Evolutionary conservation across 306 rosid genomes (phyloP), one percentile per base, ranked within the genome.

Genomic region (Vachellia collinsii): DNA sequence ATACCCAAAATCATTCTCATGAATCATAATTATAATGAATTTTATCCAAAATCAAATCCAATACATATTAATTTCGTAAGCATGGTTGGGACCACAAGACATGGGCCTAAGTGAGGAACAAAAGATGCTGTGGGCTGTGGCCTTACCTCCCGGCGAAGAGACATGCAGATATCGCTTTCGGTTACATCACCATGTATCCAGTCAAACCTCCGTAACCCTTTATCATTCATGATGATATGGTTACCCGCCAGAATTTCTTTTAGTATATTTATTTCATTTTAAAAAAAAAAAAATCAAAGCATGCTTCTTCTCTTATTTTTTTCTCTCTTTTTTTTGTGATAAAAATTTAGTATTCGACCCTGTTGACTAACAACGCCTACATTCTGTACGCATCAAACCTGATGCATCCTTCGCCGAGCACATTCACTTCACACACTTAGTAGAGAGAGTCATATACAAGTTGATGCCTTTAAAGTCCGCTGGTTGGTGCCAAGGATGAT

Each of bases 391-490:
- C 19, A 29, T 29, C 56, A 8, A 79, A 77, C 75, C 34, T 29
- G 34, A 29, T 29, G 34, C 34, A 29, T 29, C 34, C 34, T 29
- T 29, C 34, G 34, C 34, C 72, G 25, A 80, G 61, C 20, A 44
- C 66, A 44, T 69, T 70, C 86, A 53, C 39, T 69, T 66, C 87
- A 67, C 56, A 19, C 11, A 29, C 34, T 29, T 29, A 29, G 34
- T 29, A 22, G 74, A 29, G 36, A 82, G 79, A 66, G 76, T 79
- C 70, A 90, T 68, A 81, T 78, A 84, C 84, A 86, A 48, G 92
- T 93, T 62, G 99, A 93, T 56, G 99, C 99, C 88, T 91, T 95
- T 80, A 98, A 86, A 76, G 99, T 95, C 41, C 99, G 84, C 34
- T 95, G 94, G 81, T 93, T 89, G 82, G 90, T 86, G 66, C 99